These are phyloP conservation scores for Diddensiella transvaalensis DNA, from an alignment of 805 yeast species.

Conservation along the genomic window DNA sequence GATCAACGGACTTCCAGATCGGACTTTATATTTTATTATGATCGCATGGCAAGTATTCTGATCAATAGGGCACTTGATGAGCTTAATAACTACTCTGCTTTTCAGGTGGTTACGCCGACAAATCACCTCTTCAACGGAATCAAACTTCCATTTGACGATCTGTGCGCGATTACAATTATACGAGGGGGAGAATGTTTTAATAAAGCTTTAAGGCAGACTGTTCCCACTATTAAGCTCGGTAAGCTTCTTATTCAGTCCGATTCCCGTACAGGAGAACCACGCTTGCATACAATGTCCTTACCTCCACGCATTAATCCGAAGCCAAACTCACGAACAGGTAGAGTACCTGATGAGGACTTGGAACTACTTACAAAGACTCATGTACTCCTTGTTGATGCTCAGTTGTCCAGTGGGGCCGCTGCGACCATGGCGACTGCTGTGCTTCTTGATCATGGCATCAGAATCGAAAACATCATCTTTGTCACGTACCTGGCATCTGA, in stretches of 20 bases:
- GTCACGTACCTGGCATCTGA: conserved; percentile 75
- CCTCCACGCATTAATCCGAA: conserved; percentile 42
- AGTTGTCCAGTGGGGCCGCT: conserved; percentile 88
- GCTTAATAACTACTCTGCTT: conserved; percentile 12
- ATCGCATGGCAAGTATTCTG: conserved; percentile 70
- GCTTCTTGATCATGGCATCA: conserved; percentile 72
- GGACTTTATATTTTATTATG: conserved; percentile 83
- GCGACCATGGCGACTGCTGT: conserved; percentile 92
- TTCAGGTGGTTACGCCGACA: conserved; percentile 42
- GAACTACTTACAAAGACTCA: conserved; percentile 29
- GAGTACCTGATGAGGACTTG: conserved; percentile 11
- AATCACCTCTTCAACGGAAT: conserved; percentile 30
- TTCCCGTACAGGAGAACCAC: conserved; percentile 89
- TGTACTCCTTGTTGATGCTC: conserved; percentile 78
- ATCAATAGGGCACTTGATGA: conserved; percentile 66
- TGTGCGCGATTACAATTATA: conserved; percentile 73
- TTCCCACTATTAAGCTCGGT: conserved; percentile 74
- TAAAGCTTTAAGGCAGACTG: conserved; percentile 67
- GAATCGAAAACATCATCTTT: conserved; percentile 57
- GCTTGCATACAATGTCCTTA: conserved; percentile 73
- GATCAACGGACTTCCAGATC: conserved; percentile 54
- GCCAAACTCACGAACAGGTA: conserved; percentile 14
- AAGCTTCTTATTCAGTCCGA: conserved; percentile 85
- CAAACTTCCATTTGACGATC: conserved; percentile 40
- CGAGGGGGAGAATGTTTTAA: conserved; percentile 93